Conservation (phyloP, 192 early-diverging fungal genomes). For the Geranomyces michiganensis region DNA sequence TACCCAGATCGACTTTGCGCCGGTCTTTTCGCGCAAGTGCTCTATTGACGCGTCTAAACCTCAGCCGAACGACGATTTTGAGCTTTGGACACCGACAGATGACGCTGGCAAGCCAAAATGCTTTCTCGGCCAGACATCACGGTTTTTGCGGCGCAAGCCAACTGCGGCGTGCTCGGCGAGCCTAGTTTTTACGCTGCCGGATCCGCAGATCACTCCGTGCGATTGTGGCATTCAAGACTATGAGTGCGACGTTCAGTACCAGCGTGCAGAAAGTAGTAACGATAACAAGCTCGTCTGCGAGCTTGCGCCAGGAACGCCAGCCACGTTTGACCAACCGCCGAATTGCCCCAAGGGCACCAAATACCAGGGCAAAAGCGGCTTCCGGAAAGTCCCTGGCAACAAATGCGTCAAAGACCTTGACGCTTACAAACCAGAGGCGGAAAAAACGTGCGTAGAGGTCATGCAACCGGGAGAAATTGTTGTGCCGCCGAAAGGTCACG, state of each 20-base stretch:
- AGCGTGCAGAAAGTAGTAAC: conserved; percentile 38
- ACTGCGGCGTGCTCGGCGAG: conserved; percentile 78
- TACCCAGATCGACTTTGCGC: conserved; percentile 74
- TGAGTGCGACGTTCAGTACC: conserved; percentile 91
- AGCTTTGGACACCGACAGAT: conserved; percentile 66
- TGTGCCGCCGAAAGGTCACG: conserved; percentile 24
- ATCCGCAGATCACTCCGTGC: conserved; percentile 58
- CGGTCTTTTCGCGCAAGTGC: conserved; percentile 68
- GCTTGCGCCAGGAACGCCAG: conserved; percentile 48
- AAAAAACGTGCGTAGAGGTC: conserved; percentile 14
- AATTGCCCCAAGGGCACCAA: conserved; percentile 66
- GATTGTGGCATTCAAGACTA: conserved; percentile 81
- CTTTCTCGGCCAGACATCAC: conserved; percentile 76
- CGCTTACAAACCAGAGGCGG: background rate
- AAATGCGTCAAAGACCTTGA: conserved; percentile 60
- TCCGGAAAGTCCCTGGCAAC: conserved; percentile 84
- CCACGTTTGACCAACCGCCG: conserved; percentile 55
- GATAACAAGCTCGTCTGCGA: conserved; percentile 60
- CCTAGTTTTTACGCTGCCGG: conserved; percentile 50
- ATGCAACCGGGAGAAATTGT: conserved; percentile 27
- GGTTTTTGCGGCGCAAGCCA: conserved; percentile 76
- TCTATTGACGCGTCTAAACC: conserved; percentile 57
- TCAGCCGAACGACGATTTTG: conserved; percentile 63
- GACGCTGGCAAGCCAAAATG: conserved; percentile 57
- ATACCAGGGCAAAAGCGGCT: conserved; percentile 78